A percentile compares a stretch with the other conserved stretches of the same genome.
phyloP scores from a whole-genome alignment of 306 rosid species.

The Cicer pinnatifidum region DNA sequence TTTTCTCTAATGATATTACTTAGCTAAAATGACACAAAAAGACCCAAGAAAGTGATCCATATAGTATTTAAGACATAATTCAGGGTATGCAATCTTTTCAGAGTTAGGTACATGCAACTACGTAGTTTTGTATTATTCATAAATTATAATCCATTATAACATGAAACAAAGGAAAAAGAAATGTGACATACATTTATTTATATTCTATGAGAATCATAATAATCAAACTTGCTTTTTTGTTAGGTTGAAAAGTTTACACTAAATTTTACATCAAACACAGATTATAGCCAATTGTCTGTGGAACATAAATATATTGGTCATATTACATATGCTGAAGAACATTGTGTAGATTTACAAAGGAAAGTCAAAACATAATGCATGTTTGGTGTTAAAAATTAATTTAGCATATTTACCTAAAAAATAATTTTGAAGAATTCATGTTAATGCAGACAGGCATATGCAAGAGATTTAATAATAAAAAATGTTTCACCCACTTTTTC shows the following conservation, averaged over 20 bases:
- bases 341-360: background rate
- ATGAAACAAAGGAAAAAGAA: background rate
- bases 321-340: constrained; percentile 16
- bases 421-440: too few species aligned
- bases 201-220: constrained; percentile 10
- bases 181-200: background rate
- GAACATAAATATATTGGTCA: constrained; percentile 6
- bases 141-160: background rate
- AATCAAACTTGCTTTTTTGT: too few species aligned
- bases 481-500: too few species aligned
- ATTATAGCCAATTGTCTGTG: background rate
- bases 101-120: too few species aligned
- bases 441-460: constrained; percentile 17
- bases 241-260: too few species aligned
- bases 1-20: background rate
- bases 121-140: background rate
- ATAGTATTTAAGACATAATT: too few species aligned
- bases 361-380: constrained; percentile 7
- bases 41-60: background rate
- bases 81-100: too few species aligned
- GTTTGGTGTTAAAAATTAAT: background rate
- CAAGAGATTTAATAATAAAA: background rate
- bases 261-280: too few species aligned
- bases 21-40: background rate
- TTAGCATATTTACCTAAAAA: too few species aligned